Evolutionary conservation across 805 yeast genomes (phyloP).

Genomic region (Candida ovalis): DNA sequence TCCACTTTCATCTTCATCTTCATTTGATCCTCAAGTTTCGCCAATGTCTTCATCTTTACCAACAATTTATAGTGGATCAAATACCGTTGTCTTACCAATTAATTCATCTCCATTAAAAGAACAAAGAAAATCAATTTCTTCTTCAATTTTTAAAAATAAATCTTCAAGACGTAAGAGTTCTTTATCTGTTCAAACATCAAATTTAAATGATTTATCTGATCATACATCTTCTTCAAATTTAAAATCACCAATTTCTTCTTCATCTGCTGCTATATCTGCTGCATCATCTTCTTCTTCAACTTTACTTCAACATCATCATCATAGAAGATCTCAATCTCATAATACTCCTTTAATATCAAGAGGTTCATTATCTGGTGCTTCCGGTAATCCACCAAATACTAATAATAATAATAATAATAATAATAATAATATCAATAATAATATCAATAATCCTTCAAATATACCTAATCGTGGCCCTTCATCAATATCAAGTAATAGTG

Average conservation of each 20-base stretch:
- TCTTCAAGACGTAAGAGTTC: neutral
- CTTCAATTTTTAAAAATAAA: neutral
- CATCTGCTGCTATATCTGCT: too few relatives aligned
- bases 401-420: neutral
- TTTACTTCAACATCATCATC: neutral
- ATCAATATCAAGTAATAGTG: neutral
- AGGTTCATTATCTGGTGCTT: neutral
- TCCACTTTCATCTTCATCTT: too few relatives aligned
- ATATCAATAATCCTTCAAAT: neutral
- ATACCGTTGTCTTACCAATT: neutral
- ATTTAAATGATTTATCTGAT: neutral
- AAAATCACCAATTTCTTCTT: neutral
- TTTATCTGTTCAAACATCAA: neutral
- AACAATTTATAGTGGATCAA: neutral
- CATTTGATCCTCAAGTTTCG: too few relatives aligned
- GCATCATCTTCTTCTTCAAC: neutral
- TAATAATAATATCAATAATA: neutral
- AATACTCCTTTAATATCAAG: constrained; percentile 7
- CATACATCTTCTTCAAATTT: neutral
- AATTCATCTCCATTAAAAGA: neutral
- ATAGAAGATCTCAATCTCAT: constrained; percentile 14
- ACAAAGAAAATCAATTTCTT: neutral
- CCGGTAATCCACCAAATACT: too few relatives aligned
- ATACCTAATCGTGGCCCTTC: too few relatives aligned
- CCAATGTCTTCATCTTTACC: neutral